These are phyloP conservation scores for Trichoderma sp. DNA, from an alignment of 2,329 filamentous ascomycete species.

Conservation along the genomic window DNA sequence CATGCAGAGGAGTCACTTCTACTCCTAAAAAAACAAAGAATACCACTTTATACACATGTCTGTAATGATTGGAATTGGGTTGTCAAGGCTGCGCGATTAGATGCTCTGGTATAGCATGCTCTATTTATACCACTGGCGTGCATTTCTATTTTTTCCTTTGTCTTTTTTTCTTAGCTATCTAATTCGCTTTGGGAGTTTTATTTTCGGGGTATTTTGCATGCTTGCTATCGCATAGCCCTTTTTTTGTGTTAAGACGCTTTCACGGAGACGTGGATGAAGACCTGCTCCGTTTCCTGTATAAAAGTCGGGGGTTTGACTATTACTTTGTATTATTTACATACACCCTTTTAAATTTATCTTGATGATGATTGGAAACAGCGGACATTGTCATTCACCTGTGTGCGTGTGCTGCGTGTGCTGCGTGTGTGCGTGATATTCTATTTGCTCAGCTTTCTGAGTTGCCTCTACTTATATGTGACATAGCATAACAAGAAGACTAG, in stretches of 20 bases:
- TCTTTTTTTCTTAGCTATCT: not conserved
- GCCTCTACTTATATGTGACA: not conserved
- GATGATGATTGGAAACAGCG: constrained; percentile 7
- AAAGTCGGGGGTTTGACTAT: constrained; percentile 17
- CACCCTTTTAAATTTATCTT: constrained; percentile 1
- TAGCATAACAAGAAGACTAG: not conserved
- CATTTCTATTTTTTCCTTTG: not conserved
- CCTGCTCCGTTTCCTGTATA: constrained; percentile 8
- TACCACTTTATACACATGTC: not conserved
- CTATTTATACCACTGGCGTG: not conserved
- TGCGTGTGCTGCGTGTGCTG: not conserved
- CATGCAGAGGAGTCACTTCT: constrained; percentile 63
- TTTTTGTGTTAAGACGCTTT: constrained; percentile 13
- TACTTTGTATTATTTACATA: constrained; percentile 19
- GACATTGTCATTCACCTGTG: not conserved
- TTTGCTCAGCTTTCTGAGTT: not conserved
- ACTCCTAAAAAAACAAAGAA: constrained; percentile 48
- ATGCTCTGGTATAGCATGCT: constrained; percentile 23
- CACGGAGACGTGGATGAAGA: not conserved
- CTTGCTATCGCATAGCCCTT: constrained; percentile 20
- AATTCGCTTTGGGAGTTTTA: constrained; percentile 6
- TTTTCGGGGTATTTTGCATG: not conserved
- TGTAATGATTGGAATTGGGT: not conserved
- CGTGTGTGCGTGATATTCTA: not conserved
- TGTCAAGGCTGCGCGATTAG: constrained; percentile 3